Conservation (phyloP, 2,329 filamentous ascomycete genomes). For the Bimuria novae-zelandiae region DNA sequence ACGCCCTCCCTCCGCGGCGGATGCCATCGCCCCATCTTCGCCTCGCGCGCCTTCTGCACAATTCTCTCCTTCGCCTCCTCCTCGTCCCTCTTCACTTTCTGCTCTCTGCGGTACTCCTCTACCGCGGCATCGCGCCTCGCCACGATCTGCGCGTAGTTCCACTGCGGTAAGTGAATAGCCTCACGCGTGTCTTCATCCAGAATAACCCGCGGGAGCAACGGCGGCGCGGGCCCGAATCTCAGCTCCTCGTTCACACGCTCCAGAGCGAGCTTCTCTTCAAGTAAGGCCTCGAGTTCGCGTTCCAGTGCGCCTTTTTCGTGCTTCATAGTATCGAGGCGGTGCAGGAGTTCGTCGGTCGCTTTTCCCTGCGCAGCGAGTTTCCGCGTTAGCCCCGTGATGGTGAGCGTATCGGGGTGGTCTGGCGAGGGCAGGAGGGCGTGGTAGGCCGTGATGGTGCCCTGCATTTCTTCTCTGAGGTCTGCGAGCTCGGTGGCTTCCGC, state of each 20-base stretch:
- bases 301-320: neutral
- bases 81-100: neutral
- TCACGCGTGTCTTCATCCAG: neutral
- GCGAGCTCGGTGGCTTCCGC: neutral
- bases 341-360: neutral
- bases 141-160: neutral
- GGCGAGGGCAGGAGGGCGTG: neutral
- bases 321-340: neutral
- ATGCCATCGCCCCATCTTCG: conserved; percentile 4
- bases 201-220: neutral
- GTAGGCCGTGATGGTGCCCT: neutral
- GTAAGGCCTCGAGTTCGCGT: neutral
- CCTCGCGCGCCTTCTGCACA: neutral
- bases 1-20: neutral
- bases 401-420: neutral
- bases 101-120: neutral
- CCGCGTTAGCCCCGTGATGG: neutral
- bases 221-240: neutral
- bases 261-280: neutral
- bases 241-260: neutral
- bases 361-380: neutral
- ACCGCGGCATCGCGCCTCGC: neutral
- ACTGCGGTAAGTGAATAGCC: neutral
- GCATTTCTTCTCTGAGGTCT: neutral
- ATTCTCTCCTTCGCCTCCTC: neutral